Evolutionary conservation across 2,329 filamentous ascomycete species (phyloP).

Genomic region (Ceratocystis papillata): DNA sequence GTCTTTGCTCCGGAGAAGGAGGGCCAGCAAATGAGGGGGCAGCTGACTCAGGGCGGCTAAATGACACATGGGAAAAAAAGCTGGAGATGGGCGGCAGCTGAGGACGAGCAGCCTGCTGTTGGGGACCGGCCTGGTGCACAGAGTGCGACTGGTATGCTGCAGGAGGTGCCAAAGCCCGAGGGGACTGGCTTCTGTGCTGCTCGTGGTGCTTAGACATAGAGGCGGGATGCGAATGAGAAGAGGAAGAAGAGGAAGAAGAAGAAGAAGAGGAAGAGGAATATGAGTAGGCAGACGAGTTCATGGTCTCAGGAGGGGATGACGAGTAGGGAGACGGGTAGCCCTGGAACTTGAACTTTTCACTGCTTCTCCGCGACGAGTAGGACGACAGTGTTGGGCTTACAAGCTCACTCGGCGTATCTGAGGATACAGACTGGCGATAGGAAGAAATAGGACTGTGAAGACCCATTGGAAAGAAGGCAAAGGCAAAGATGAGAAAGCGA

Average conservation of each 20-base stretch:
- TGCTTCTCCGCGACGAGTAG: conserved; percentile 11
- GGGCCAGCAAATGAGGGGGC: neutral
- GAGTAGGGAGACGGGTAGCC: conserved; percentile 10
- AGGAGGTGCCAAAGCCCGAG: neutral
- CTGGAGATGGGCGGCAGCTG: conserved; percentile 12
- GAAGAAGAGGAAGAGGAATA: neutral
- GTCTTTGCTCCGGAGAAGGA: neutral
- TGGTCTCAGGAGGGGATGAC: neutral
- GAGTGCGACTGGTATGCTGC: conserved; percentile 4
- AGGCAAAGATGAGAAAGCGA: neutral
- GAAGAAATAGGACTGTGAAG: conserved; percentile 9
- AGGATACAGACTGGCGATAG: conserved; percentile 5
- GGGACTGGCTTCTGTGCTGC: neutral
- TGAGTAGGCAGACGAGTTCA: conserved; percentile 2
- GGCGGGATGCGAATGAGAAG: neutral
- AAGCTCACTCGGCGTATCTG: conserved; percentile 5
- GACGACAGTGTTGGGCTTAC: conserved; percentile 5
- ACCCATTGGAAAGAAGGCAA: conserved; percentile 6
- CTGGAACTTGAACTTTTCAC: conserved; percentile 9
- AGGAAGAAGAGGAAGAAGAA: neutral
- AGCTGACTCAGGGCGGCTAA: neutral
- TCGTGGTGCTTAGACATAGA: neutral
- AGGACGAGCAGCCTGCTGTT: conserved; percentile 2
- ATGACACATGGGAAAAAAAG: conserved; percentile 4
- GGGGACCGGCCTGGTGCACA: neutral